Conservation (phyloP, 495 filamentous ascomycete species). For the Penicillium malachiteum region DNA sequence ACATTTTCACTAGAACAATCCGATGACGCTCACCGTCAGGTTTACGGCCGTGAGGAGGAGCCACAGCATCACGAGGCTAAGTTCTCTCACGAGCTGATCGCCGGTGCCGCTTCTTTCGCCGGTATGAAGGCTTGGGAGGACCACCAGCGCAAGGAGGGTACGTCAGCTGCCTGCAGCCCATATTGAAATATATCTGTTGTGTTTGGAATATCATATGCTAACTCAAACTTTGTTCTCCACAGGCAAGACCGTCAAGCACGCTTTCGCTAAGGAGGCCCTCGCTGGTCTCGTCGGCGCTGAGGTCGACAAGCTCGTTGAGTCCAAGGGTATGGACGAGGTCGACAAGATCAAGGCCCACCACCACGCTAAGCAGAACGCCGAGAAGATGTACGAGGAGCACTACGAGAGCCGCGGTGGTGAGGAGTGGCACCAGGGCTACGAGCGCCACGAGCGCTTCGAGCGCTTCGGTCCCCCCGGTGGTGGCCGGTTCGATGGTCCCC, state of each 20-base stretch:
- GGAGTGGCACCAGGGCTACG: conserved; percentile 40
- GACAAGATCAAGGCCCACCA: conserved; percentile 66
- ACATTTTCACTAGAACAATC: conserved; percentile 36
- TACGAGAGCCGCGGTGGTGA: conserved; percentile 46
- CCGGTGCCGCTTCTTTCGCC: conserved; percentile 75
- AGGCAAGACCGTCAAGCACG: conserved; percentile 71
- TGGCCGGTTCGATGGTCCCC: too few species aligned
- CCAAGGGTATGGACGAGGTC: conserved; percentile 68
- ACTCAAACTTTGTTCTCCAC: neutral
- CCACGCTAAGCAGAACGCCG: conserved; percentile 63
- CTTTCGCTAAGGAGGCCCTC: conserved; percentile 74
- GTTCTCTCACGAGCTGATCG: conserved; percentile 71
- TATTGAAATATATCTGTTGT: neutral
- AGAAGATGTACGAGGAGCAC: conserved; percentile 63
- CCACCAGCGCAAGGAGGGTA: conserved; percentile 69
- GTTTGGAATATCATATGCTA: too few species aligned
- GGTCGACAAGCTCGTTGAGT: conserved; percentile 77
- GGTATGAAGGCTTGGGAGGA: conserved; percentile 81
- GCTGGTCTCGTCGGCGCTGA: conserved; percentile 70
- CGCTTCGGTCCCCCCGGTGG: conserved; percentile 25
- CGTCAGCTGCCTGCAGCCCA: conserved; percentile 9
- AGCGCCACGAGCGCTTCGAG: conserved; percentile 22
- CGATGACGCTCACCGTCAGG: conserved; percentile 57
- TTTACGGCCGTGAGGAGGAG: conserved; percentile 49
- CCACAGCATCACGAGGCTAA: conserved; percentile 54